These are phyloP conservation scores for Dactylonectria macrodidyma DNA, from an alignment of 2,329 filamentous ascomycete genomes.

Conservation along the genomic window DNA sequence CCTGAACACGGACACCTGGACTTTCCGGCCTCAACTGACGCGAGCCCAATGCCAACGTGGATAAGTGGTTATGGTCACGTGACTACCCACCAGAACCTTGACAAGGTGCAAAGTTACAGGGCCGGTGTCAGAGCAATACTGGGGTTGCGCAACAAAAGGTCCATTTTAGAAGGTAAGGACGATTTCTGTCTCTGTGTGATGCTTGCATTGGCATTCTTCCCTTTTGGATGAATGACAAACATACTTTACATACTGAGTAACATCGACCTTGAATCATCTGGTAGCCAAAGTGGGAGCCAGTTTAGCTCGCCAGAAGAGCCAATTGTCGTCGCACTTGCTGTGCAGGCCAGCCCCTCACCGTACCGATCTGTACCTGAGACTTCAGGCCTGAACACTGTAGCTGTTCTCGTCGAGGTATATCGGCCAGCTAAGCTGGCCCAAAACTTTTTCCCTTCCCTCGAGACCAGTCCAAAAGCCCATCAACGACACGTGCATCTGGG, in stretches of 20 bases:
- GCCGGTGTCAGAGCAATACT: not conserved
- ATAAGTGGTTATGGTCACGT: slow-evolving; percentile 25
- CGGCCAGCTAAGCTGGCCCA: slow-evolving; percentile 38
- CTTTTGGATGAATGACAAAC: not conserved
- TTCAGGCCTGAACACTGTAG: slow-evolving; percentile 50
- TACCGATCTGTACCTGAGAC: slow-evolving; percentile 50
- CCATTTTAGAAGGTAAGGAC: too few relatives aligned
- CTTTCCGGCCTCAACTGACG: slow-evolving; percentile 33
- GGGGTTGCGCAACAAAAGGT: not conserved
- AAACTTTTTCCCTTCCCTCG: slow-evolving; percentile 51
- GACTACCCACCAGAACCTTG: slow-evolving; percentile 22
- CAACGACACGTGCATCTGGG: slow-evolving; percentile 41
- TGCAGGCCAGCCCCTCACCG: not conserved
- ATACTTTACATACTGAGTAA: not conserved
- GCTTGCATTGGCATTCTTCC: not conserved
- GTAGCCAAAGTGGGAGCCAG: not conserved
- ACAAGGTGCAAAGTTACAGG: not conserved
- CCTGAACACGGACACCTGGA: slow-evolving; percentile 52
- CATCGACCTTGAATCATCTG: not conserved
- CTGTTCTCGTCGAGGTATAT: slow-evolving; percentile 35
- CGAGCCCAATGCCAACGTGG: slow-evolving; percentile 43
- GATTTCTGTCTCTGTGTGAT: not conserved
- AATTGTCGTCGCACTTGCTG: slow-evolving; percentile 12
- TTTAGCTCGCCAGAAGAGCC: slow-evolving; percentile 8
- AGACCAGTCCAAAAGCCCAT: slow-evolving; percentile 46